A percentile compares a stretch with the other conserved stretches of the same genome.
These are phyloP conservation scores for Mucor plumbeus DNA, from an alignment of 371 early-diverging fungal genomes.

Conservation along the genomic window DNA sequence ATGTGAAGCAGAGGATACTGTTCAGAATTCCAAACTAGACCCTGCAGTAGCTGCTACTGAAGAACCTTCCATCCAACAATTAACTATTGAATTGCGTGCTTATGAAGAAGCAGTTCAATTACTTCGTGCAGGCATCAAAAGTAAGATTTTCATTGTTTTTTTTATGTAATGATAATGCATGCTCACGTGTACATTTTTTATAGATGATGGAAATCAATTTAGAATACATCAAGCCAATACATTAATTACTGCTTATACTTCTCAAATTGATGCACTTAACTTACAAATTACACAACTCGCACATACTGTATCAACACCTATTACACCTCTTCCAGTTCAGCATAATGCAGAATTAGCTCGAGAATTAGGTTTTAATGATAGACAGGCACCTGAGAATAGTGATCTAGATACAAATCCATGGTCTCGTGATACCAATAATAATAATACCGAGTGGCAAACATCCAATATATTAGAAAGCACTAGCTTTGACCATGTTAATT, in stretches of 20 bases:
- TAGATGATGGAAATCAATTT: conserved; percentile 61
- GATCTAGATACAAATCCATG: conserved; percentile 55
- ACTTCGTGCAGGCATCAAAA: conserved; percentile 65
- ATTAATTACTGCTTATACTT: conserved; percentile 52
- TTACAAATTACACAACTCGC: conserved; percentile 39
- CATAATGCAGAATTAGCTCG: conserved; percentile 51
- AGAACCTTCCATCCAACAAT: conserved; percentile 22
- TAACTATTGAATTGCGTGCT: conserved; percentile 49
- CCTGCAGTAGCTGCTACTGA: conserved; percentile 11
- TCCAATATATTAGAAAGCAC: conserved; percentile 24
- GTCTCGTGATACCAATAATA: conserved; percentile 31
- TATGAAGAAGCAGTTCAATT: conserved; percentile 69
- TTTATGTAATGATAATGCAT: neutral
- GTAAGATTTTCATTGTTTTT: conserved; percentile 39
- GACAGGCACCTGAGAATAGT: neutral
- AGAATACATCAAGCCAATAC: conserved; percentile 59
- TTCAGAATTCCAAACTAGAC: conserved; percentile 31
- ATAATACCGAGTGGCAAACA: conserved; percentile 16
- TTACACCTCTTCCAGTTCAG: conserved; percentile 32
- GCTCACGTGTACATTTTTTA: neutral
- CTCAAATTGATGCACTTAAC: conserved; percentile 54
- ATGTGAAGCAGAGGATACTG: conserved; percentile 39
- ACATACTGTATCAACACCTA: conserved; percentile 38
- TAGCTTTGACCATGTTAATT: conserved; percentile 38
- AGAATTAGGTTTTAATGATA: conserved; percentile 40